A percentile compares a stretch with the other conserved stretches of the same genome.
phyloP scores from a whole-genome alignment of 2,329 filamentous ascomycete genomes.

The Rhinocladiella mackenziei region DNA sequence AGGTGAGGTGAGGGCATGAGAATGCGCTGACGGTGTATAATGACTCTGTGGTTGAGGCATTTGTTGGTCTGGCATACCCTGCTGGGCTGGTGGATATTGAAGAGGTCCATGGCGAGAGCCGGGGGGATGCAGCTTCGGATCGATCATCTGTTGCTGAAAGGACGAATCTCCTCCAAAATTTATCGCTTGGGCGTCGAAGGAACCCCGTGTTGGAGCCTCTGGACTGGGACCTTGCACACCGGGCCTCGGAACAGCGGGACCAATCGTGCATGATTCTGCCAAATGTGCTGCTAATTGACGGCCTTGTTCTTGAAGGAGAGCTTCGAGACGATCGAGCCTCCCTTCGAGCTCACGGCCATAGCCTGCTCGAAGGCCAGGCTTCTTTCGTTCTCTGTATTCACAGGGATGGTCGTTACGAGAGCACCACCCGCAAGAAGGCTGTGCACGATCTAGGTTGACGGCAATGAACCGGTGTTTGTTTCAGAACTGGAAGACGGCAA shows the following conservation, averaged over 20 bases:
- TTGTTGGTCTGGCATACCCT: conserved; percentile 11
- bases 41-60: conserved; percentile 19
- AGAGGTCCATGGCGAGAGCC: conserved; percentile 24
- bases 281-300: conserved; percentile 28
- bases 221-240: conserved; percentile 10
- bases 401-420: conserved; percentile 62
- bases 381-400: conserved; percentile 67
- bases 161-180: conserved; percentile 7
- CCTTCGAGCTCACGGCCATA: conserved; percentile 59
- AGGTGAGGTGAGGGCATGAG: conserved; percentile 27
- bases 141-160: conserved; percentile 23
- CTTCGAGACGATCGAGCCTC: conserved; percentile 54
- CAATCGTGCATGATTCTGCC: conserved; percentile 21
- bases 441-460: conserved; percentile 43
- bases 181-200: conserved; percentile 15
- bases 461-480: neutral
- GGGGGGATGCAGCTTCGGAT: conserved; percentile 20
- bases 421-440: conserved; percentile 67
- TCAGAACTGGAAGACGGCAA: neutral
- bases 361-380: conserved; percentile 61
- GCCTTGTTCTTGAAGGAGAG: conserved; percentile 32
- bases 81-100: conserved; percentile 16
- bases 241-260: neutral
- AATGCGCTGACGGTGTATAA: conserved; percentile 26
- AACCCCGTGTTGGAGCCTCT: conserved; percentile 3